These are phyloP conservation scores for Wallemia ichthyophaga DNA, from an alignment of 1,284 basidiomycete species.

Conservation along the genomic window DNA sequence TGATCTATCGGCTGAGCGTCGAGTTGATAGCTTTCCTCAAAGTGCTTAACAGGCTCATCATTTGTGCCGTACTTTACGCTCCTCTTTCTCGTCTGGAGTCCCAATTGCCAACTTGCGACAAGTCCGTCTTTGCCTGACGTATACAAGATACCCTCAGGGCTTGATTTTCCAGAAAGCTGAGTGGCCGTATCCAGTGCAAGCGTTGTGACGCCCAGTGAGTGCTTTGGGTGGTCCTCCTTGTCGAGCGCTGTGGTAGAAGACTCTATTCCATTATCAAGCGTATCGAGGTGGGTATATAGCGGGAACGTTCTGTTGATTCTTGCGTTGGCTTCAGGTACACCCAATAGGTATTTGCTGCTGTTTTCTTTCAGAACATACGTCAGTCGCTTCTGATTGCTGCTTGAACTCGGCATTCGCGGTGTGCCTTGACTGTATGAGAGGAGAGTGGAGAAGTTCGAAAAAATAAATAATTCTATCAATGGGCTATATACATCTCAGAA, in stretches of 20 bases:
- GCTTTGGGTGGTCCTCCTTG: slow-evolving; percentile 29
- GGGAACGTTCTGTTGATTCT: not conserved
- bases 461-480: not conserved
- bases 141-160: slow-evolving; percentile 71
- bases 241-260: not conserved
- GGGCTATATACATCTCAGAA: too few relatives aligned
- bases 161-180: slow-evolving; percentile 25
- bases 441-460: not conserved
- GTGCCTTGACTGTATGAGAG: not conserved
- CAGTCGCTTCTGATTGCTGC: not conserved
- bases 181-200: slow-evolving; percentile 65
- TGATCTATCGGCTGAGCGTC: slow-evolving; percentile 19
- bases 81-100: slow-evolving; percentile 26
- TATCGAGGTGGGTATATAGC: not conserved
- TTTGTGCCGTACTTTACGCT: slow-evolving; percentile 16
- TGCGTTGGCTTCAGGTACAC: not conserved
- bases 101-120: slow-evolving; percentile 69
- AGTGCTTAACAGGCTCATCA: not conserved
- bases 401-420: not conserved
- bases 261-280: not conserved
- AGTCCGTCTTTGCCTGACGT: slow-evolving; percentile 51
- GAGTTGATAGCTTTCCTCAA: slow-evolving; percentile 48
- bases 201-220: slow-evolving; percentile 58
- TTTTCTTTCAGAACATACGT: not conserved
- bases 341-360: not conserved